Conservation (phyloP, 805 yeast species). For the Komagataella kurtzmanii region DNA sequence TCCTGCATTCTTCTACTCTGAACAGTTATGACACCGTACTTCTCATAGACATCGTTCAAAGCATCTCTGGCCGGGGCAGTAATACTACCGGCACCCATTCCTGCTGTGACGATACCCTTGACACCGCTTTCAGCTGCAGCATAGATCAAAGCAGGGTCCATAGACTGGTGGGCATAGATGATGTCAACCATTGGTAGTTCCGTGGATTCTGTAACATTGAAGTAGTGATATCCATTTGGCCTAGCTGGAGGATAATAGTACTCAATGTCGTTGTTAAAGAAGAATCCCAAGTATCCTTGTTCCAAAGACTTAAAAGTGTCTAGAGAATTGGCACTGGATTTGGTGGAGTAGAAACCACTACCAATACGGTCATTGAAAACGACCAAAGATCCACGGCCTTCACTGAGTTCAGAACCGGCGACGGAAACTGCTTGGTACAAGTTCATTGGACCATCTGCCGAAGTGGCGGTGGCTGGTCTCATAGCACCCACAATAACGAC, state of each 20-base stretch:
- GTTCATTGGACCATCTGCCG: conserved; percentile 66
- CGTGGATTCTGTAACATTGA: conserved; percentile 16
- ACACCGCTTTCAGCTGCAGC: conserved; percentile 28
- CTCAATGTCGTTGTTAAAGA: conserved; percentile 52
- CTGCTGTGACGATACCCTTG: conserved; percentile 52
- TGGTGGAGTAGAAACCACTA: conserved; percentile 57
- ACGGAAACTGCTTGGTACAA: conserved; percentile 56
- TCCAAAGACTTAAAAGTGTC: conserved; percentile 56
- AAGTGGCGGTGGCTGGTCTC: conserved; percentile 61
- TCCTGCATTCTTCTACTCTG: conserved; percentile 58
- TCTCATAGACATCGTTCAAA: conserved; percentile 24
- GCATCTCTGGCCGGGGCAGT: conserved; percentile 32
- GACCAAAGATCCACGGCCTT: conserved; percentile 48
- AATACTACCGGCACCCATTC: conserved; percentile 63
- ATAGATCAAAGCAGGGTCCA: conserved; percentile 33
- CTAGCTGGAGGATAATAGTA: conserved; percentile 50
- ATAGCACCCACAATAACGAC: conserved; percentile 61
- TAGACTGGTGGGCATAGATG: conserved; percentile 48
- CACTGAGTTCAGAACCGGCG: conserved; percentile 37
- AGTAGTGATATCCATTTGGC: conserved; percentile 35
- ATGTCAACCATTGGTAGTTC: conserved; percentile 31
- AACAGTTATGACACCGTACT: conserved; percentile 35
- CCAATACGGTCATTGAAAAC: conserved; percentile 58
- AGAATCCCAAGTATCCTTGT: conserved; percentile 60
- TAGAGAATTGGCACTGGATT: conserved; percentile 55